Percentiles rank a stretch among this genome's conserved stretches.
phyloP scores from a whole-genome alignment of 176 grass and related monocot species.

The Oropetium thomaeum region DNA sequence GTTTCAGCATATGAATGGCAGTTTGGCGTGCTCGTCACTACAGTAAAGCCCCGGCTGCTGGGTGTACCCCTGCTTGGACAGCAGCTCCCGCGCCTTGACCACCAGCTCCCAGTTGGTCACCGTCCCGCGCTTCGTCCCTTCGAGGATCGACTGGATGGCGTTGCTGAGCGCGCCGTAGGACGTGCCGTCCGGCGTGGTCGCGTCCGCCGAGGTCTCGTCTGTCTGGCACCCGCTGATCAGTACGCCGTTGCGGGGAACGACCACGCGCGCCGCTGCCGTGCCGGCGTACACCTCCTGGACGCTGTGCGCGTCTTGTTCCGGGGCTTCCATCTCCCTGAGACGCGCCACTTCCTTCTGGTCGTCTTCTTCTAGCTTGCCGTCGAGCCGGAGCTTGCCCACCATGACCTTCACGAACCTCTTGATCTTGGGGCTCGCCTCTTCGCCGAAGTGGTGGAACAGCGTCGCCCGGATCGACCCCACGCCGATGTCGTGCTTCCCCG shows the following conservation, averaged over 20 bases:
- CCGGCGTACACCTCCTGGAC: constrained; percentile 57
- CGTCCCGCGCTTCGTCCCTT: constrained; percentile 19
- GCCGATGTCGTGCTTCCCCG: constrained; percentile 69
- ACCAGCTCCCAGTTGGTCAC: constrained; percentile 69
- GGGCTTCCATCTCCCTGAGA: constrained; percentile 26
- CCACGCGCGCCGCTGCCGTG: constrained; percentile 12
- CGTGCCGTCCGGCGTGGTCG: constrained; percentile 39
- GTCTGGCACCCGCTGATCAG: constrained; percentile 95
- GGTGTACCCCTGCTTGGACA: constrained; percentile 50
- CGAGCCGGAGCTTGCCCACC: constrained; percentile 49
- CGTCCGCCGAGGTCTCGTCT: constrained; percentile 85
- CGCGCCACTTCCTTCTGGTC: not conserved
- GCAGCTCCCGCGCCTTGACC: constrained; percentile 47
- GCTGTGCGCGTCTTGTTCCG: constrained; percentile 35
- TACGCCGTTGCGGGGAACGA: constrained; percentile 37
- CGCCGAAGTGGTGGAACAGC: constrained; percentile 68
- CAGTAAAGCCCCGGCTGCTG: constrained; percentile 90
- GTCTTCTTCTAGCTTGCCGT: not conserved
- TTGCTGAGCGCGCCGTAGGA: constrained; percentile 91
- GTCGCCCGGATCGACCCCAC: constrained; percentile 77
- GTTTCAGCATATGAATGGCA: constrained; percentile 66
- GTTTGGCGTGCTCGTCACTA: constrained; percentile 46
- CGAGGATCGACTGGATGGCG: constrained; percentile 67
- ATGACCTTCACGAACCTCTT: constrained; percentile 86
- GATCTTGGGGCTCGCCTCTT: constrained; percentile 80